These are phyloP conservation scores for Jatropha curcas DNA, from an alignment of 345 rosid genomes.

Conservation along the genomic window DNA sequence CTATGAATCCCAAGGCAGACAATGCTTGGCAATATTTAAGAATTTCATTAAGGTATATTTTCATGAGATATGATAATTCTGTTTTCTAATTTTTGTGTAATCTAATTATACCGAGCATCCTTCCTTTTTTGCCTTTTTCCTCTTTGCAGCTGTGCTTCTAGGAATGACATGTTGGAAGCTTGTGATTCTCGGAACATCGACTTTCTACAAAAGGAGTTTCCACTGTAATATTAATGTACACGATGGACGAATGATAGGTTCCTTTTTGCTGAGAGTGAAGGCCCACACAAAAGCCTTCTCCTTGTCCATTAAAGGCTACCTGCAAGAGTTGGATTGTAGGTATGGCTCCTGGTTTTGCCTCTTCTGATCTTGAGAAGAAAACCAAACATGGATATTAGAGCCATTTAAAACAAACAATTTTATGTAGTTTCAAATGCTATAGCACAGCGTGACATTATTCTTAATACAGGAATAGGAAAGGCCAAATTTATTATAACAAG, in stretches of 20 bases:
- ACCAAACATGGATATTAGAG: neutral
- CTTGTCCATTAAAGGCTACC: neutral
- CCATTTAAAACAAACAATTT: conserved; percentile 1
- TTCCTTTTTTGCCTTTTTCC: neutral
- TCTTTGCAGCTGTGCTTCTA: conserved; percentile 69
- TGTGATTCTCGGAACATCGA: conserved; percentile 96
- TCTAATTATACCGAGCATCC: neutral
- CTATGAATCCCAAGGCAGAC: conserved; percentile 99
- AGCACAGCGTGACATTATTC: neutral
- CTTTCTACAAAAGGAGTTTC: conserved; percentile 83
- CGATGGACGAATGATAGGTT: neutral
- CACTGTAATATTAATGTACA: conserved; percentile 40
- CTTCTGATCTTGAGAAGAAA: conserved; percentile 7
- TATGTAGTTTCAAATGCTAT: neutral
- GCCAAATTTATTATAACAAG: neutral
- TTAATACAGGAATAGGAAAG: neutral
- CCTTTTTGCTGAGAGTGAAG: neutral
- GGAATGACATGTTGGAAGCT: conserved; percentile 82
- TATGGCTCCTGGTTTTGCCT: neutral
- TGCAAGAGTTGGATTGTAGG: no score
- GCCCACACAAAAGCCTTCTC: neutral
- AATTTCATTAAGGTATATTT: conserved; percentile 79
- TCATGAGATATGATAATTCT: neutral
- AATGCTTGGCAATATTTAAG: conserved; percentile 98
- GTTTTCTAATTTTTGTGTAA: neutral